phyloP scores from a whole-genome alignment of 176 grass and related monocot genomes.

The Oryza meridionalis region DNA sequence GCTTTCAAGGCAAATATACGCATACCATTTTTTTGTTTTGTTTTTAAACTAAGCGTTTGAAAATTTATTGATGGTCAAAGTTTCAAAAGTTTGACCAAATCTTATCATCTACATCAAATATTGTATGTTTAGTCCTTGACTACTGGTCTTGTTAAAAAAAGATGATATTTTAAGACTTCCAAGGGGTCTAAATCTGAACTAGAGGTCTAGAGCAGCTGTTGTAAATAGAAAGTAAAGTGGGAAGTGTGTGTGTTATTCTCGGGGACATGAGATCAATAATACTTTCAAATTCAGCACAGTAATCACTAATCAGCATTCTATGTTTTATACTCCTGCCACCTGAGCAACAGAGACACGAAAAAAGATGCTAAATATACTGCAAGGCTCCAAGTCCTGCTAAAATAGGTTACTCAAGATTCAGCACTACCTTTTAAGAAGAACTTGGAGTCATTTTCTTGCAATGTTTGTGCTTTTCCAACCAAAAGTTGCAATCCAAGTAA shows the following conservation, averaged over 20 bases:
- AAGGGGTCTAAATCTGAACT: background rate
- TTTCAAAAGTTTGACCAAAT: background rate
- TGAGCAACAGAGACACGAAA: slow-evolving; percentile 3
- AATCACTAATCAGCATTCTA: background rate
- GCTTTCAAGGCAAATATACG: too few relatives aligned
- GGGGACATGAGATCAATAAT: background rate
- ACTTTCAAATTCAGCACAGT: background rate
- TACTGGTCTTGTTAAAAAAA: background rate
- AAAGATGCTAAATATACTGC: background rate
- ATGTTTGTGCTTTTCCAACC: slow-evolving; percentile 65
- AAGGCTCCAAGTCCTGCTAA: background rate
- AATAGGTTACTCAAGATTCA: slow-evolving; percentile 21
- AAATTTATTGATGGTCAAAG: background rate
- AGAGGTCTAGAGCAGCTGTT: background rate
- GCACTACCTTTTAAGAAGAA: slow-evolving; percentile 74
- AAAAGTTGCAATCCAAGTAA: slow-evolving; percentile 87
- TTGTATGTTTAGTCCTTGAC: background rate
- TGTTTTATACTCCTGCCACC: background rate
- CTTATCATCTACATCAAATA: background rate
- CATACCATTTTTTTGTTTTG: too few relatives aligned
- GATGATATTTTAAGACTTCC: slow-evolving; percentile 9
- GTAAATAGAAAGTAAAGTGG: slow-evolving; percentile 22
- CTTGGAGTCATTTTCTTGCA: slow-evolving; percentile 87
- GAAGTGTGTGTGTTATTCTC: background rate
- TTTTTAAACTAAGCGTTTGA: too few relatives aligned